A percentile compares a stretch with the other conserved stretches of the same genome.
Evolutionary conservation across 2,329 filamentous ascomycete species (phyloP).

Genomic region (Trichoderma aggressivum): DNA sequence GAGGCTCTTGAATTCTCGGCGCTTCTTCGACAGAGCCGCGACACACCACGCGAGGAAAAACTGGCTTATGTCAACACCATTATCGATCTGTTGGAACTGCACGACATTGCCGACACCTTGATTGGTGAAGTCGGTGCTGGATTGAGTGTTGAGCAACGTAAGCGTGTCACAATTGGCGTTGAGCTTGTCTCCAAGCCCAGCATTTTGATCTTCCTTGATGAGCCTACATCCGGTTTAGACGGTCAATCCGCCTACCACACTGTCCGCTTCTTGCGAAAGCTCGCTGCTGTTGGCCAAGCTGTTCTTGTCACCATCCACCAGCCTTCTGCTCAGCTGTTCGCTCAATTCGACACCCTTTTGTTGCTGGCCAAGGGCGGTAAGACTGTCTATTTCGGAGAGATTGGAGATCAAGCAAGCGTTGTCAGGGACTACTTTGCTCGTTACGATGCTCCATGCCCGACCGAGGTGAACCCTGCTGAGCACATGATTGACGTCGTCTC

Average conservation of each 20-base stretch:
- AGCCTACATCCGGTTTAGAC: constrained; percentile 64
- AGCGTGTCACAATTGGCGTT: constrained; percentile 58
- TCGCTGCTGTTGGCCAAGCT: constrained; percentile 64
- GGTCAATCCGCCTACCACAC: constrained; percentile 65
- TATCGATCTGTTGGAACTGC: constrained; percentile 59
- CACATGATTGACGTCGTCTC: constrained; percentile 66
- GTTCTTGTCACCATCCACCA: constrained; percentile 70
- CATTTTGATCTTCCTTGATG: constrained; percentile 58
- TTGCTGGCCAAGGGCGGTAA: constrained; percentile 63
- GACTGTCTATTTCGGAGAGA: constrained; percentile 65
- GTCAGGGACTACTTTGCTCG: constrained; percentile 63
- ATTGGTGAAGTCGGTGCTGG: constrained; percentile 50
- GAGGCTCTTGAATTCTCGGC: constrained; percentile 65
- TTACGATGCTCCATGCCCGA: constrained; percentile 60
- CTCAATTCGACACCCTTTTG: constrained; percentile 63
- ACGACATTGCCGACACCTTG: constrained; percentile 46
- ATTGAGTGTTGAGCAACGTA: constrained; percentile 51
- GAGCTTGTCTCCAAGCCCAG: constrained; percentile 61
- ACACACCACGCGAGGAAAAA: constrained; percentile 64
- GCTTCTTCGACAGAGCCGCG: constrained; percentile 64
- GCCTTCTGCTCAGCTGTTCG: constrained; percentile 63
- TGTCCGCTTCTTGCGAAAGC: constrained; percentile 62
- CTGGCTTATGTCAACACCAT: constrained; percentile 74
- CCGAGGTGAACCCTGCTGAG: constrained; percentile 67
- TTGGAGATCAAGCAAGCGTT: constrained; percentile 53